Evolutionary conservation across 2,329 filamentous ascomycete genomes (phyloP).

Genomic region (Aspergillus neotritici): DNA sequence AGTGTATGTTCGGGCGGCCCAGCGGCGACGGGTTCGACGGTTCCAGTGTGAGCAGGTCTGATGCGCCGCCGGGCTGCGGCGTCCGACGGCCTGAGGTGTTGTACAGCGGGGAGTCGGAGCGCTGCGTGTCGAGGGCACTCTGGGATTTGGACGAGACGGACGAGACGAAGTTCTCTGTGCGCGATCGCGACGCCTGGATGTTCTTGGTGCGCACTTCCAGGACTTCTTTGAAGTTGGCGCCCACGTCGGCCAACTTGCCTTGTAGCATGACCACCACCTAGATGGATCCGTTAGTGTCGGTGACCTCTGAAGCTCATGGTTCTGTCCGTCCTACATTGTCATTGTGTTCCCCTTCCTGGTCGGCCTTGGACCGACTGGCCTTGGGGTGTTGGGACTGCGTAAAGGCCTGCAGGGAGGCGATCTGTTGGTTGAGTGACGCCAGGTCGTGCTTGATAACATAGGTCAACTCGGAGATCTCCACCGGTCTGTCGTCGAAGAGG

Average conservation of each 20-base stretch:
- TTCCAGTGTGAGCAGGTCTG: conserved; percentile 76
- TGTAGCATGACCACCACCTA: conserved; percentile 77
- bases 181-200: conserved; percentile 84
- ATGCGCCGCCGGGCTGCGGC: conserved; percentile 51
- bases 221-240: conserved; percentile 94
- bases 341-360: conserved; percentile 92
- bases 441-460: conserved; percentile 98
- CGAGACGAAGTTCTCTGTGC: conserved; percentile 95
- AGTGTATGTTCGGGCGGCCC: conserved; percentile 49
- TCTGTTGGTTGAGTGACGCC: conserved; percentile 77
- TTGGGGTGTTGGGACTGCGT: conserved; percentile 70
- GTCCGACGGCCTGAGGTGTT: conserved; percentile 66
- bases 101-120: conserved; percentile 82
- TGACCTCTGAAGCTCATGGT: conserved; percentile 6
- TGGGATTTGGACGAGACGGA: conserved; percentile 75
- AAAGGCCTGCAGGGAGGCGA: conserved; percentile 72
- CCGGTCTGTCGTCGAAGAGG: conserved; percentile 90
- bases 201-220: conserved; percentile 95
- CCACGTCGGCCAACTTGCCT: conserved; percentile 85
- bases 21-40: conserved; percentile 52
- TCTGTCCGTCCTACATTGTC: conserved; percentile 61
- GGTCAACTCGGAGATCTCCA: conserved; percentile 94
- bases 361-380: conserved; percentile 42
- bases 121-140: conserved; percentile 55
- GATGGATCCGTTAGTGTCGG: conserved; percentile 11